These are phyloP conservation scores for Ajuga chamaepitys DNA, from an alignment of 257 asterid genomes.

Conservation along the genomic window DNA sequence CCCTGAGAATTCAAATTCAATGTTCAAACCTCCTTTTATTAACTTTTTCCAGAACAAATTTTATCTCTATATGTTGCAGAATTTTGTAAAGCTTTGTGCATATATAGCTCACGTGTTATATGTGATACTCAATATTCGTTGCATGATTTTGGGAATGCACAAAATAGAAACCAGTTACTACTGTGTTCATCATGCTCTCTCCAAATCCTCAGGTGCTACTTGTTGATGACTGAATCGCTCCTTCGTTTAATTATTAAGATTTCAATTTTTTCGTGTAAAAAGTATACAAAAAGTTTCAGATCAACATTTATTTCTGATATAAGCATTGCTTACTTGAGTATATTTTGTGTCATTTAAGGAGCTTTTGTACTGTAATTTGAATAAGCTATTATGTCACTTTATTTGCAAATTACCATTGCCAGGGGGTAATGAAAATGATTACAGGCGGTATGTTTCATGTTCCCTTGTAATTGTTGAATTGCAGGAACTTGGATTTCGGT, in stretches of 20 bases:
- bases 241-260: background rate
- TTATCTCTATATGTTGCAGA: background rate
- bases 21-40: background rate
- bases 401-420: conserved; percentile 3
- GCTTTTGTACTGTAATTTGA: conserved; percentile 2
- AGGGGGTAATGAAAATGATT: background rate
- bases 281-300: too few species aligned
- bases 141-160: background rate
- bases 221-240: conserved; percentile 4
- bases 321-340: background rate
- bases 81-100: conserved; percentile 1
- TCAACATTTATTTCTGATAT: conserved; percentile 1
- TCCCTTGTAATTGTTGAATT: conserved; percentile 17
- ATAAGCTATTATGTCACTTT: background rate
- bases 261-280: too few species aligned
- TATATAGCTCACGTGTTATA: background rate
- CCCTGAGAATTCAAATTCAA: conserved; percentile 2
- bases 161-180: background rate
- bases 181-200: conserved; percentile 2
- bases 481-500: conserved; percentile 95
- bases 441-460: background rate
- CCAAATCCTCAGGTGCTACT: conserved; percentile 10
- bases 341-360: background rate
- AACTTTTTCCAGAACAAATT: background rate
- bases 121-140: background rate